A percentile compares a stretch with the other conserved stretches of the same genome.
Evolutionary conservation across 2,329 filamentous ascomycete genomes (phyloP).

Genomic region (Falciphora oryzae): DNA sequence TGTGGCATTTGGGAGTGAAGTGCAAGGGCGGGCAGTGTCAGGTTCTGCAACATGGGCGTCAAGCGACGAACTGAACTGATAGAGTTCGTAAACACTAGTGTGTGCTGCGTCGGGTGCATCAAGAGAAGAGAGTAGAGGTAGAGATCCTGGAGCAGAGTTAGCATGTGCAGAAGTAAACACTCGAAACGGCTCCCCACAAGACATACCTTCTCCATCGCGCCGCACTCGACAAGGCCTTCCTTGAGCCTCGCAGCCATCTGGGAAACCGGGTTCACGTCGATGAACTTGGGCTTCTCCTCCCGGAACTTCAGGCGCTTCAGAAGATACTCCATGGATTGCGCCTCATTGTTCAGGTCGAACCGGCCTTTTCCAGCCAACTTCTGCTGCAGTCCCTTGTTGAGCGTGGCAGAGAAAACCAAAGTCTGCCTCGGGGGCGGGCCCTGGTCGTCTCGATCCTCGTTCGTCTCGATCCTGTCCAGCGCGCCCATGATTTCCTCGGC

Average conservation of each 20-base stretch:
- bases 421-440: conserved; percentile 62
- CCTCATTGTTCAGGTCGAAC: conserved; percentile 61
- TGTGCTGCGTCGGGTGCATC: conserved; percentile 73
- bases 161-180: conserved; percentile 3
- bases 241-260: conserved; percentile 84
- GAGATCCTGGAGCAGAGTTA: conserved; percentile 56
- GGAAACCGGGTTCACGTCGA: conserved; percentile 83
- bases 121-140: conserved; percentile 86
- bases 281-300: conserved; percentile 77
- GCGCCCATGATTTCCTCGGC: conserved; percentile 80
- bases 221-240: conserved; percentile 89
- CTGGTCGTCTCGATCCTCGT: conserved; percentile 43
- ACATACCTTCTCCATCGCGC: conserved; percentile 79
- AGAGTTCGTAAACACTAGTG: conserved; percentile 91
- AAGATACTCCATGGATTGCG: conserved; percentile 87
- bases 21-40: conserved; percentile 68
- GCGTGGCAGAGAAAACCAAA: conserved; percentile 93
- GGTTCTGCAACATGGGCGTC: conserved; percentile 74
- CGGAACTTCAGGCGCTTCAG: conserved; percentile 85
- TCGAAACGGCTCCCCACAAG: not conserved
- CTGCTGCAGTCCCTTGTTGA: conserved; percentile 84
- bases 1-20: conserved; percentile 94
- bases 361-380: conserved; percentile 77
- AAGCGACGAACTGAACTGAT: conserved; percentile 88
- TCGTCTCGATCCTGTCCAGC: conserved; percentile 66